Percentiles rank a stretch among this genome's conserved stretches.
Conservation (phyloP, 1,284 basidiomycete genomes). For the Tetrapyrgos nigripes region DNA sequence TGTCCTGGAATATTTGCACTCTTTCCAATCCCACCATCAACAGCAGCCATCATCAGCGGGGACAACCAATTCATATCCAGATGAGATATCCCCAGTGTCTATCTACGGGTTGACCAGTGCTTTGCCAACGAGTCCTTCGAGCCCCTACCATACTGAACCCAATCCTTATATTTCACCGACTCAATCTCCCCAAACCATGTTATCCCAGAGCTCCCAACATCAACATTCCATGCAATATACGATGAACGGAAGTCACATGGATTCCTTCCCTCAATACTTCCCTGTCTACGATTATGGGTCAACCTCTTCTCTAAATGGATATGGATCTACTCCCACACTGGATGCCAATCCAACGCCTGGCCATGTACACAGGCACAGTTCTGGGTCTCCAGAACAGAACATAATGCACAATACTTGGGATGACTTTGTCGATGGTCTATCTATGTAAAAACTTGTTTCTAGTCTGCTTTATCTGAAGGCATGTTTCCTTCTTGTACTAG, state of each 20-base stretch:
- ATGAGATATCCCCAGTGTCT: conserved; percentile 44
- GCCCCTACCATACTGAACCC: conserved; percentile 40
- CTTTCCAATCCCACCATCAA: conserved; percentile 54
- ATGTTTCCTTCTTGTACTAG: no score
- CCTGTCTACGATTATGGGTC: conserved; percentile 76
- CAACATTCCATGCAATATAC: conserved; percentile 18
- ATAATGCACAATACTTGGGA: conserved; percentile 63
- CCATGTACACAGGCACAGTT: conserved; percentile 33
- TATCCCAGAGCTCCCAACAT: neutral
- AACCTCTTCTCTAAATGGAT: conserved; percentile 32
- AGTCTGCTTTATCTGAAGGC: no score
- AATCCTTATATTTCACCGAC: conserved; percentile 25
- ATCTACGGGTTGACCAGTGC: conserved; percentile 51
- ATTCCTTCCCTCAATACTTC: conserved; percentile 71
- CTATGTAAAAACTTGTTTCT: no score
- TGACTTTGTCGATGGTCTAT: conserved; percentile 51
- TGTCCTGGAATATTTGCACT: conserved; percentile 70
- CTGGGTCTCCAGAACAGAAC: conserved; percentile 62
- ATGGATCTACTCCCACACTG: conserved; percentile 40
- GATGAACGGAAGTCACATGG: conserved; percentile 23
- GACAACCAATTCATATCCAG: conserved; percentile 36
- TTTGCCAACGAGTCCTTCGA: conserved; percentile 28
- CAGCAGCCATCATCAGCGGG: conserved; percentile 25
- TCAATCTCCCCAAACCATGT: conserved; percentile 15
- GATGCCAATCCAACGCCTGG: conserved; percentile 44